phyloP scores from a whole-genome alignment of 2,329 filamentous ascomycete genomes.

The Fusarium robinianum region DNA sequence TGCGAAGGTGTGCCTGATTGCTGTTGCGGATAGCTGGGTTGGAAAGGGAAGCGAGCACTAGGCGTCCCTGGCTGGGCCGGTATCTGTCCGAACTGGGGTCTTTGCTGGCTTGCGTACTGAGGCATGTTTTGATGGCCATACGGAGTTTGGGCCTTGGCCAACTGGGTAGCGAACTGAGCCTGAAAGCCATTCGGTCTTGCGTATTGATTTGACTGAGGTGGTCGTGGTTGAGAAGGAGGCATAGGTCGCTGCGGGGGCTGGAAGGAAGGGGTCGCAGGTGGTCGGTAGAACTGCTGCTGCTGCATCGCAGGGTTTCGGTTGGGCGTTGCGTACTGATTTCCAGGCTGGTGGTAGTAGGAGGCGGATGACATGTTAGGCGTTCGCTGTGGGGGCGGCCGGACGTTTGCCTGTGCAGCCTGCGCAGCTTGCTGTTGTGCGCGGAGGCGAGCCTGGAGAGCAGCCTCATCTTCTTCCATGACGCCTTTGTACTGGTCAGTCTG shows the following conservation, averaged over 20 bases:
- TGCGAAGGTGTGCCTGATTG: slow-evolving; percentile 46
- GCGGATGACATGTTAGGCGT: slow-evolving; percentile 46
- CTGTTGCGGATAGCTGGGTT: slow-evolving; percentile 45
- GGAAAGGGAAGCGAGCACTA: slow-evolving; percentile 49
- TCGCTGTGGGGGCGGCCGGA: slow-evolving; percentile 45
- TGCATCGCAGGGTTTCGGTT: slow-evolving; percentile 50
- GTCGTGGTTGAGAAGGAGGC: slow-evolving; percentile 41
- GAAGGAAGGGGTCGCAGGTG: slow-evolving; percentile 46
- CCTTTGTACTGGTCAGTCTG: slow-evolving; percentile 75
- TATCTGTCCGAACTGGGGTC: slow-evolving; percentile 50
- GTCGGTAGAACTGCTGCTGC: slow-evolving; percentile 53
- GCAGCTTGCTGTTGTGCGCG: slow-evolving; percentile 42
- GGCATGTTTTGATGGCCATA: slow-evolving; percentile 57
- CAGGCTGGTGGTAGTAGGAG: slow-evolving; percentile 51
- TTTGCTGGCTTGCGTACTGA: slow-evolving; percentile 53
- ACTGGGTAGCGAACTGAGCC: slow-evolving; percentile 53
- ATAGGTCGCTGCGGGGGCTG: slow-evolving; percentile 48
- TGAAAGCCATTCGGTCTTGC: slow-evolving; percentile 54
- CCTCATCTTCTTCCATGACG: slow-evolving; percentile 82
- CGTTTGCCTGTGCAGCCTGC: slow-evolving; percentile 42
- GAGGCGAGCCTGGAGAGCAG: slow-evolving; percentile 57
- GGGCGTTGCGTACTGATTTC: slow-evolving; percentile 53
- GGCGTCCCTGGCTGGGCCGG: slow-evolving; percentile 48
- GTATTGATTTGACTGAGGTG: slow-evolving; percentile 54
- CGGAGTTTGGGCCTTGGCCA: slow-evolving; percentile 56